Evolutionary conservation across 495 filamentous ascomycete genomes (phyloP), one percentile per base, ranked within the genome.

Genomic region (Gamarada debralockiae): DNA sequence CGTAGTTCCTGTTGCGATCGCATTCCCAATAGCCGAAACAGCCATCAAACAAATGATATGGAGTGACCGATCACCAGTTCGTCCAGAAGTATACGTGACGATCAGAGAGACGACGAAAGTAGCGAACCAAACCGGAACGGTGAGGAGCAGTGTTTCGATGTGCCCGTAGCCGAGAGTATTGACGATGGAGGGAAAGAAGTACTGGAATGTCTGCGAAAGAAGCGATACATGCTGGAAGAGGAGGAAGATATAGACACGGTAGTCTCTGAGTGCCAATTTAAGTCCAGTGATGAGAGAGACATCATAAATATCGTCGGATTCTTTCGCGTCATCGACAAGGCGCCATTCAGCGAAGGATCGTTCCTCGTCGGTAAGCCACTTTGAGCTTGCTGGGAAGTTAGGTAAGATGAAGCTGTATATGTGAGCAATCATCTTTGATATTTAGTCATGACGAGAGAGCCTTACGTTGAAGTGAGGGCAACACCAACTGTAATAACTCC

Each of bases 351-450:
- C 87, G 8, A 92, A 69, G 10, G 79, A 70, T 31, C 77, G 76
- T 62, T 92, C 85, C 58, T 87, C 78, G 40, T 86, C 78, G 1
- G 75, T 82, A n/a, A 92, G 70, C 86, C 88, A 90, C 8, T 56
- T 63, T 1, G 87, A 90, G 31, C 86, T 91, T 17, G 82, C 73
- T 15, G 88, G 89, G 56, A 89, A 89, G 65, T 93, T 84, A 13
- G 89, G 89, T n/a, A 93, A 67, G 21, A 89, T 67, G 55, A 83
- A 84, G 55, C 76, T 77, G n/a, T 58, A 53, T 24, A 45, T 53
- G 10, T 62, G n/a, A 22, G 59, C 59, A 17, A n/a, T n/a, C n/a
- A n/a, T n/a, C n/a, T n/a, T n/a, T n/a, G n/a, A n/a, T n/a, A n/a
- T n/a, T n/a, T n/a, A n/a, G n/a, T n/a, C n/a, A n/a, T n/a, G n/a